Base-by-base conservation (phyloP, 2,329 filamentous ascomycete genomes). In the Davidsoniella neocaledoniae region DNA sequence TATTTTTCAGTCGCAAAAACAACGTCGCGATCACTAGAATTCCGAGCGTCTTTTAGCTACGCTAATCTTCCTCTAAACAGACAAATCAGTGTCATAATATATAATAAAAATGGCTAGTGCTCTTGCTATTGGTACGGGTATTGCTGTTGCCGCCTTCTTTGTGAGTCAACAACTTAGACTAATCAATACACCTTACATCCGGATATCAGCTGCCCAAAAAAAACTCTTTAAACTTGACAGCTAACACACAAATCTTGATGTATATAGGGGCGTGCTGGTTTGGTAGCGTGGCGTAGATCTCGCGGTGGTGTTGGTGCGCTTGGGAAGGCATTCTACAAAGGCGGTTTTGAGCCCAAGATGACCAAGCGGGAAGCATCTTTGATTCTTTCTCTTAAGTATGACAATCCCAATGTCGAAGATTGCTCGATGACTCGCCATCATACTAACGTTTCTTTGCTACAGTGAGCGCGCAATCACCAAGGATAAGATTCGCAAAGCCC, bases 261-360 rank as follows among this genome's bases (percentile, higher is more conserved):
- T 23, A 19, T 46, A 39, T 60, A 95, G 87, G 90, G 91, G 57
- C 86, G 91, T 62, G 90, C 91, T 54, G 90, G 88, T 59, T 76
- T 94, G 38, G 83, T 96, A 60, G 91, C 91, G 58, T 77, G 88
- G 65, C 80, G 88, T 55, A 79, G 86, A 60, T 94, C 83, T 53
- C 76, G 83, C 55, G 83, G 84, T 55, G 81, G 81, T 55, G 72
- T 84, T 44, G 83, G 83, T 56, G 81, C 83, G 36, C 70, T 94
- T 58, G 91, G 91, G 59, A 87, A 88, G 65, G 80, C 87, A 40
- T 98, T 87, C 63, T 96, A 95, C 74, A 98, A 96, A 68, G 91
- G 91, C 57, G 91, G 91, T n/a, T 98, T 98, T 63, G 91, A 98
- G 69, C 73, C 79, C 54, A 84, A 83, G 66, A 98, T 98, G 90